Base-by-base conservation (phyloP, 2,329 filamentous ascomycete genomes). In the Cephalotrichum gorgonifer region DNA sequence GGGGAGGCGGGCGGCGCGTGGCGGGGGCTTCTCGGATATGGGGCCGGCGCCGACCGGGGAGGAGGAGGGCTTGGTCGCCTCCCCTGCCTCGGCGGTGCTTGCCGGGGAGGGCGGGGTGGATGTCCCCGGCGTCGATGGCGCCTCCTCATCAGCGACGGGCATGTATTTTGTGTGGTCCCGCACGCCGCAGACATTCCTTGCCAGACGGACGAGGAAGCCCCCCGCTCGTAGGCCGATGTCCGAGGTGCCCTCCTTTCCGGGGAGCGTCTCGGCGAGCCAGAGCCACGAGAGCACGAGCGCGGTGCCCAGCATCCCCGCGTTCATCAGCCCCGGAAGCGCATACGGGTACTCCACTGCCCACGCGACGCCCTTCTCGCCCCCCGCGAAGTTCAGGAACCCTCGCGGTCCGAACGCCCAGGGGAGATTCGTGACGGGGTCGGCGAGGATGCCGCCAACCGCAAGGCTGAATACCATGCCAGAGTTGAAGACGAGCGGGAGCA, bases 401-500 rank as follows among this genome's bases (percentile, higher is more conserved):
- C 58, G 43, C 1, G 62, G 61, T 15, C 60, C 71, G 54, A 67
- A 74, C 43, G 60, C 55, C 33, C 53, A 60, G 1, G 70, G 65
- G 38, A 70, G 56, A 12, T 62, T 65, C 3, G 54, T 58, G 2
- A 63, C 65, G 1, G 71, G 71, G 30, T 73, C 70, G 2, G 70
- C 69, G 0, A 71, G 61, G 14, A 70, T 53, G 1, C 72, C 72
- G 9, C 71, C 70, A 2, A 70, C 43, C 5, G 66, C 64, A 8
- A 69, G 63, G 4, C 69, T 71, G 11, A 66, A 57, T 20, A 71
- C 70, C 54, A 63, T 62, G 4, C 66, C 63, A 4, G 57, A 53
- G 55, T 86, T 86, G 64, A 86, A 83, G 44, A 81, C 84, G 75
- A 88, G 83, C 3, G 69, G 70, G 49, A 72, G 54, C 25, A 72